Evolutionary conservation across 2,329 filamentous ascomycete genomes (phyloP).

Genomic region (Fusarium pseudocircinatum): DNA sequence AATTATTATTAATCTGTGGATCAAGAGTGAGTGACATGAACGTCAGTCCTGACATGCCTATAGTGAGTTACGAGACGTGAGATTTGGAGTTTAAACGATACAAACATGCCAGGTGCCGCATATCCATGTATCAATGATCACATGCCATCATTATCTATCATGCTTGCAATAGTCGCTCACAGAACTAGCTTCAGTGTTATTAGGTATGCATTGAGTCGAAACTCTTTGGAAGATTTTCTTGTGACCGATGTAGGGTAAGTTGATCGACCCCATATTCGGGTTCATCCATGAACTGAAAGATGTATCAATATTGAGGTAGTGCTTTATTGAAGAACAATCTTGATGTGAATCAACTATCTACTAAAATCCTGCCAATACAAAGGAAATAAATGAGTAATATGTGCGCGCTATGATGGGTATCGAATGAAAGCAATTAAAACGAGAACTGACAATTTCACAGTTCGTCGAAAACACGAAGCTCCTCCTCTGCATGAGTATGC

Average conservation of each 20-base stretch:
- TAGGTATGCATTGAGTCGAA: background rate
- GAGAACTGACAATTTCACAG: slow-evolving; percentile 45
- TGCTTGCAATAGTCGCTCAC: background rate
- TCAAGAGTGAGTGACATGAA: background rate
- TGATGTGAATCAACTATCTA: background rate
- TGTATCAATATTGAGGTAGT: background rate
- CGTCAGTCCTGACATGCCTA: background rate
- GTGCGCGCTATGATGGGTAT: slow-evolving; percentile 19
- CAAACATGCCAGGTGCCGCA: too few species aligned
- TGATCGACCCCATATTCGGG: background rate
- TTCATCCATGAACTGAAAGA: background rate
- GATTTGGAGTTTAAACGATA: background rate
- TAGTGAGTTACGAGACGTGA: too few species aligned
- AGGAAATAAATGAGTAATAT: background rate
- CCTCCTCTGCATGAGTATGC: slow-evolving; percentile 46
- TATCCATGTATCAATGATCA: background rate
- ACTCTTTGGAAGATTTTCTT: background rate
- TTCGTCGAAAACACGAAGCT: slow-evolving; percentile 58
- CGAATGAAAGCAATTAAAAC: slow-evolving; percentile 2
- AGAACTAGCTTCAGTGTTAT: background rate
- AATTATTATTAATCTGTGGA: background rate
- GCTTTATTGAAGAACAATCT: background rate
- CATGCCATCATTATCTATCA: background rate
- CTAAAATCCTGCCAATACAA: background rate
- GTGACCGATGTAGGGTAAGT: background rate